Evolutionary conservation across 768 basidiomycete species (phyloP), one percentile per base, ranked within the genome.

Genomic region (Mrakia blollopis): DNA sequence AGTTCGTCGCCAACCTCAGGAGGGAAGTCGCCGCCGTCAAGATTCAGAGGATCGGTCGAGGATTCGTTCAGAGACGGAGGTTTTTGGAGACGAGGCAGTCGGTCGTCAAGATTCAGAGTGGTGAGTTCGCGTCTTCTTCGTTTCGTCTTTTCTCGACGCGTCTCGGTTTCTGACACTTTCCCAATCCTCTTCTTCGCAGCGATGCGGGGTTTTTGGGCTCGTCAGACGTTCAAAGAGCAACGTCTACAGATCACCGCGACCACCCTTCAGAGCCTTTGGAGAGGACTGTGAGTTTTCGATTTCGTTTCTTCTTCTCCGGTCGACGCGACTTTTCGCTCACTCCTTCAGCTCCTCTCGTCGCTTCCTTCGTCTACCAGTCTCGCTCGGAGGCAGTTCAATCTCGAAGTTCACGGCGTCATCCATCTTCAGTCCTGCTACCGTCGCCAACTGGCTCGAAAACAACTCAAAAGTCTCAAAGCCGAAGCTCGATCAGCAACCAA

Each of bases 401-500:
- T 74, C 32, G 76, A 83, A 25, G 78, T 94, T 65, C 86, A 85
- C 65, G 88, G 88, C 80, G 89, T 98, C 75, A 85, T 98, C 72
- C 91, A 91, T 81, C 83, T 98, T 35, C 97, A 99, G 83, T 94
- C 93, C 25, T 96, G 94, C 81, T 85, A 95, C 69, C 92, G 97
- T 61, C 92, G 96, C 37, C 90, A 92, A 62, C 85, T 91, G 69
- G 97, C 97, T 30, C 89, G 90, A 77, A 91, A 90, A 80, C 89
- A 98, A 82, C 88, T 99, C 79, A 92, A 91, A 80, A 86, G 85
- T 14, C 88, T 99, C 79, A 91, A 88, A 81, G 88, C 90, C 11
- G 97, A 99, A 84, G 97, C 97, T 9, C 93, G 94, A 72, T 98
- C 97, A 1, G 95, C 95, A 39, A 92, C 92, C 80, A 97, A 94